Evolutionary conservation across 192 early-diverging fungal species (phyloP), one percentile per base, ranked within the genome.

Genomic region (Jimgerdemannia lactiflua): DNA sequence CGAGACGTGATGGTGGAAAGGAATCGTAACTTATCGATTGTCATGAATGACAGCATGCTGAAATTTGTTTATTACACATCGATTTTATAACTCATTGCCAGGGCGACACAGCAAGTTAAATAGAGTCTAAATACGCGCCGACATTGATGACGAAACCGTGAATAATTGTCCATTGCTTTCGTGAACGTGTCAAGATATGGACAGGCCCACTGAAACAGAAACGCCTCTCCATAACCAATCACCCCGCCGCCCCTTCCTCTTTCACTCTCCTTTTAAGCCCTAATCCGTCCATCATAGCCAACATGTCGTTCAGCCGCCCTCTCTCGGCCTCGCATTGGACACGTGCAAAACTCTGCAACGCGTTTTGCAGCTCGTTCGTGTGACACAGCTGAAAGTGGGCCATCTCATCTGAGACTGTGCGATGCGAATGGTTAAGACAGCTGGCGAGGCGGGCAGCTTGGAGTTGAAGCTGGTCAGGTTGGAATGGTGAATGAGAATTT

Each of bases 371-470:
- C 40, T 83, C 75, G 11, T 78, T 69, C 18, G 84, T 74, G 64
- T 85, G 86, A 17, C 76, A 72, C 39, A 69, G 76, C 74, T 87
- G 86, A 14, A 85, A 74, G 64, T 85, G 82, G 0, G 84, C 79
- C 44, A 87, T 68, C 69, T 87, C 86, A 72, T 87, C 86, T 65
- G 84, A 85, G 39, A 87, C 69, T n/a, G 79, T 76, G 17, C 81
- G 77, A 67, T 83, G 82, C 8, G 83, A 81, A 74, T 81, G 76
- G 70, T 83, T 81, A 10, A 87, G 69, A 54, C 83, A 71, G 69
- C 82, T 80, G 10, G 82, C 79, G 0, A 79, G 76, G 43, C 79
- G 77, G 40, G 75, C 76, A 17, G 85, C 74, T 71, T 83, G 82
- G 64, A 77, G 75, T 65, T 83, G 71, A 42, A 78, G 83, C 77